Conservation (phyloP, 495 filamentous ascomycete genomes). For the Xylaria flabelliformis region DNA sequence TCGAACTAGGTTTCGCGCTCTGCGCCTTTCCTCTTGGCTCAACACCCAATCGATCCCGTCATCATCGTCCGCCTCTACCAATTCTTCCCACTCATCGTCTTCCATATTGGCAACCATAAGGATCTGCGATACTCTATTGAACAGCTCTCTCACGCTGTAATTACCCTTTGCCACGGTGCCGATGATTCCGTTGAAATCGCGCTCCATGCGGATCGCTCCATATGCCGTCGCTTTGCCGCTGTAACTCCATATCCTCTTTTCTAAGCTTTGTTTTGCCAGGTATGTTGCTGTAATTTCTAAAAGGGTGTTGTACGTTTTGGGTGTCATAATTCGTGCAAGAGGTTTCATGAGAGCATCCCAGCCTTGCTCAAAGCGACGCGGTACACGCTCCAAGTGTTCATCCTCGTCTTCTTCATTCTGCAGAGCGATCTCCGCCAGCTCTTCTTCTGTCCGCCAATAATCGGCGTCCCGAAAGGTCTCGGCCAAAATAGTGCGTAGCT, state of each 20-base stretch:
- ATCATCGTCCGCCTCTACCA: constrained; percentile 46
- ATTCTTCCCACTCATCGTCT: constrained; percentile 94
- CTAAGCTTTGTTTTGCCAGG: constrained; percentile 72
- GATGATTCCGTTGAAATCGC: constrained; percentile 83
- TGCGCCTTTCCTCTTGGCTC: constrained; percentile 59
- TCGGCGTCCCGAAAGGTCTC: constrained; percentile 93
- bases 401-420: constrained; percentile 61
- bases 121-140: constrained; percentile 82
- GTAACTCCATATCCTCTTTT: constrained; percentile 90
- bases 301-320: constrained; percentile 70
- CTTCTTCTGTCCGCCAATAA: constrained; percentile 66
- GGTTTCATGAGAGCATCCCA: constrained; percentile 88
- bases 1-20: constrained; percentile 57
- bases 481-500: constrained; percentile 81
- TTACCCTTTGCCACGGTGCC: constrained; percentile 75
- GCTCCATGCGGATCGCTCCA: constrained; percentile 85
- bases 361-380: constrained; percentile 73
- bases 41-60: constrained; percentile 61
- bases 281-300: constrained; percentile 74
- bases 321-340: constrained; percentile 82
- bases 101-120: constrained; percentile 94
- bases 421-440: constrained; percentile 54
- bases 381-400: constrained; percentile 64
- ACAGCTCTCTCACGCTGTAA: constrained; percentile 82
- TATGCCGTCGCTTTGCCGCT: constrained; percentile 80